Base-by-base conservation (phyloP, 1,284 basidiomycete species). In the Jaminaea rosea region DNA sequence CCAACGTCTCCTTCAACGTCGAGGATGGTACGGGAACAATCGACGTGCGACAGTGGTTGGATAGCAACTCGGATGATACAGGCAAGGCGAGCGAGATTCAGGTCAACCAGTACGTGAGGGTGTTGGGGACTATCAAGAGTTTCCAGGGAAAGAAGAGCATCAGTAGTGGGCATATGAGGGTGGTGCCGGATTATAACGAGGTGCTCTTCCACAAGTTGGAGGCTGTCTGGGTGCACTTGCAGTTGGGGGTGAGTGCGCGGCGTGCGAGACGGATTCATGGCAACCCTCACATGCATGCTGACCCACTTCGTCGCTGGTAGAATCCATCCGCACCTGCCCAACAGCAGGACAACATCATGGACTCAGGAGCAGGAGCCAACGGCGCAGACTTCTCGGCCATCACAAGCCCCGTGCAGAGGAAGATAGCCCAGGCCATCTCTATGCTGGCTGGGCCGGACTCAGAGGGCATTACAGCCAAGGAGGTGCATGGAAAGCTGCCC, bases 11-110 rank as follows among this genome's bases (percentile, higher is more conserved):
- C 21, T 92, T 89, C 73, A 77, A 78, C 58, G 76, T 98, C 8
- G 87, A 93, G 59, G 93, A 98, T 72, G 90, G 90, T 3, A 89
- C 88, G 1, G 93, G 88, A 2, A 79, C 80, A 54, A 83, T 96
- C 27, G 89, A 96, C 67, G 88, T 85, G 23, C 82, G 90, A 31
- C 83, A 86, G 63, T 98, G 93, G 93, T 79, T 85, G 7, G 88
- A 92, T 66, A 79, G 83, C 39, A 79, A 77, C 77, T 31, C 77
- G 69, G 51, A 77, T 79, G 56, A 81, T 82, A 53, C 77, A 9
- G 51, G 50, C 11, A 59, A 63, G 55, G 50, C 59, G 1, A 58
- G 60, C n/a, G 69, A 64, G 23, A 61, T 71, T 15, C 51, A 49
- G 65, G 17, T 8, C 58, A 80, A 83, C 42, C 79, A 78, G 32